A percentile compares a stretch with the other conserved stretches of the same genome.
Conservation (phyloP, 73 alveolate species). For the Paramecium caudatum region DNA sequence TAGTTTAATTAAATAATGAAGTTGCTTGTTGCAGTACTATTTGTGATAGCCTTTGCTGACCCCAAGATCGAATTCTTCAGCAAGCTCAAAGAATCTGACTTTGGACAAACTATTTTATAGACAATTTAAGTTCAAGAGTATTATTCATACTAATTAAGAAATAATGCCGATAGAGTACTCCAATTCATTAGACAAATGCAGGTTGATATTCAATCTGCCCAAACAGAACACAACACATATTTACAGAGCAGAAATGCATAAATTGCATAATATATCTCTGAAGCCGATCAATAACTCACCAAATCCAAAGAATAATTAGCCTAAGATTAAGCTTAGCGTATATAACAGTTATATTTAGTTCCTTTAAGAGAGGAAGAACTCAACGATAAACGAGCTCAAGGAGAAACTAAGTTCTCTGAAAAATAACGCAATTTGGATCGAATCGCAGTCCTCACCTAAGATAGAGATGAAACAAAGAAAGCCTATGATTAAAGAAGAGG, state of each 20-base stretch:
- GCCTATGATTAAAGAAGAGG: constrained; percentile 60
- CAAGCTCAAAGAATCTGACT: constrained; percentile 36
- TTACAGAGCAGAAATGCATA: constrained; percentile 16
- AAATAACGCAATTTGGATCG: constrained; percentile 58
- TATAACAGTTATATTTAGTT: not conserved
- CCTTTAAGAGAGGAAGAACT: constrained; percentile 66
- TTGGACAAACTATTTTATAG: constrained; percentile 39
- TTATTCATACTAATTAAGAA: not conserved
- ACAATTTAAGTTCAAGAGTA: constrained; percentile 33
- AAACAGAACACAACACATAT: not conserved
- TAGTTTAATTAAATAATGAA: constrained; percentile 36
- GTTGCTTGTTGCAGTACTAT: not conserved
- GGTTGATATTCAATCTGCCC: constrained; percentile 13
- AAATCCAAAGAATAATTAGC: constrained; percentile 39
- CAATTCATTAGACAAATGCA: constrained; percentile 15
- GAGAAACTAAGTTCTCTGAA: not conserved
- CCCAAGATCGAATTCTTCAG: constrained; percentile 1
- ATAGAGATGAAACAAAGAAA: constrained; percentile 9
- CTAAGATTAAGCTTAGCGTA: constrained; percentile 45
- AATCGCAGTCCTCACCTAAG: not conserved
- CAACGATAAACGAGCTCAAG: not conserved
- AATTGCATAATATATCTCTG: not conserved
- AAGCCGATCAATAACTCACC: constrained; percentile 10
- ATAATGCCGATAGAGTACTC: constrained; percentile 4
- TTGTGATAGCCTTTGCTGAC: constrained; percentile 52